Evolutionary conservation across 2,329 filamentous ascomycete species (phyloP).

Genomic region (Alternaria metachromatica): DNA sequence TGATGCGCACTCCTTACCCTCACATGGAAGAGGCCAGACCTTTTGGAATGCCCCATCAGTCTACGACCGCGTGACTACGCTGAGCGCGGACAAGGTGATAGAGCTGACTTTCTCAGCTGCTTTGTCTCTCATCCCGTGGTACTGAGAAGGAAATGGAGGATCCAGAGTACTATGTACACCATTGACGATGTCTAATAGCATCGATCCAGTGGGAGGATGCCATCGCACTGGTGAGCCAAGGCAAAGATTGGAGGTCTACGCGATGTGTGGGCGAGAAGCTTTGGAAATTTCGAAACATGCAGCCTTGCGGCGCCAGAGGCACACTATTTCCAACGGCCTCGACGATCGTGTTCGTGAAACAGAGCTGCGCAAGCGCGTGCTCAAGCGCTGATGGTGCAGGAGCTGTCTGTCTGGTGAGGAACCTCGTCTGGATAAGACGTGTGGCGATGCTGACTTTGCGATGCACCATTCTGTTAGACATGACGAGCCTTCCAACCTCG

Average conservation of each 20-base stretch:
- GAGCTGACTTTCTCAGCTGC: background rate
- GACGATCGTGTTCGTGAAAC: constrained; percentile 5
- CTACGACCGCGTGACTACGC: background rate
- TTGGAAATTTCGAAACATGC: constrained; percentile 11
- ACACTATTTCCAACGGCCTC: background rate
- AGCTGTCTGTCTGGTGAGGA: background rate
- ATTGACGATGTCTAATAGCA: background rate
- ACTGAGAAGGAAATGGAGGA: background rate
- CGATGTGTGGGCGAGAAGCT: background rate
- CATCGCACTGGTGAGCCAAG: background rate
- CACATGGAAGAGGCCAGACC: background rate
- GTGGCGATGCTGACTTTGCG: background rate
- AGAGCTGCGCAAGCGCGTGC: background rate
- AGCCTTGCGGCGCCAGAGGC: constrained; percentile 3
- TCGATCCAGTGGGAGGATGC: background rate
- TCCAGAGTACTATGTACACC: background rate
- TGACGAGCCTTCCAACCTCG: background rate
- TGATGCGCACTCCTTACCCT: background rate
- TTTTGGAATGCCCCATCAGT: background rate
- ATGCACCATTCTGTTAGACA: background rate
- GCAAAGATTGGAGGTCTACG: background rate
- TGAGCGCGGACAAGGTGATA: background rate
- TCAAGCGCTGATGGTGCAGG: background rate
- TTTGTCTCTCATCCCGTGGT: background rate
- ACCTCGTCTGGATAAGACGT: background rate